Percentiles rank a stretch among this genome's conserved stretches.
Evolutionary conservation across 768 basidiomycete genomes (phyloP).

Genomic region (Lyophyllum semitale): DNA sequence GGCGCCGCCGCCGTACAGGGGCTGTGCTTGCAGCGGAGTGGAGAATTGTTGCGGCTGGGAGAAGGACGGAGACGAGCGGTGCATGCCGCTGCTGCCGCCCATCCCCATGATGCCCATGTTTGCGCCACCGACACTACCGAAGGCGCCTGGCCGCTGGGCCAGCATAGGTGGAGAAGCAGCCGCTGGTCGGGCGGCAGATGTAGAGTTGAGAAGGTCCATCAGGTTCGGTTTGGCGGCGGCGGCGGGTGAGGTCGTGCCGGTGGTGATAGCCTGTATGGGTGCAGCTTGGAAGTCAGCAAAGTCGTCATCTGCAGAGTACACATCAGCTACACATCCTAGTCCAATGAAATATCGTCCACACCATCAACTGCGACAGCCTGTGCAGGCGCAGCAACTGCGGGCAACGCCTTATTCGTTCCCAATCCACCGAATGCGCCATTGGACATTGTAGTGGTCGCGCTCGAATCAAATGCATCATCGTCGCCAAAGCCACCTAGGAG

Average conservation of each 20-base stretch:
- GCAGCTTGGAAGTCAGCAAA: constrained; percentile 86
- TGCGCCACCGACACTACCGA: constrained; percentile 21
- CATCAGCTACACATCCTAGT: not conserved
- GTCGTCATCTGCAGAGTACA: constrained; percentile 62
- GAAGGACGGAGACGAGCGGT: constrained; percentile 40
- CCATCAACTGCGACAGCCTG: constrained; percentile 45
- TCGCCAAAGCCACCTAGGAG: constrained; percentile 79
- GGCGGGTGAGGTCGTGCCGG: constrained; percentile 39
- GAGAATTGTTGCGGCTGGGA: constrained; percentile 24
- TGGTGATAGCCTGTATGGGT: constrained; percentile 40
- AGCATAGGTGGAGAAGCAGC: constrained; percentile 26
- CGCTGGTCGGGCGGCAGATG: constrained; percentile 29
- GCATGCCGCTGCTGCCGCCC: constrained; percentile 21
- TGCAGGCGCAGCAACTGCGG: constrained; percentile 40
- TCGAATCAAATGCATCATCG: constrained; percentile 53
- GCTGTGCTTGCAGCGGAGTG: constrained; percentile 25
- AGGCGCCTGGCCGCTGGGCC: constrained; percentile 27
- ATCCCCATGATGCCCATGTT: constrained; percentile 21
- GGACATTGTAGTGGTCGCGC: constrained; percentile 30
- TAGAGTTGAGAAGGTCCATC: constrained; percentile 49
- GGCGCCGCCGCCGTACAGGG: constrained; percentile 31
- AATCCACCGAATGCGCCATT: constrained; percentile 24
- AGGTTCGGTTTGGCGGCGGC: constrained; percentile 41
- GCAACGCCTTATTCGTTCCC: constrained; percentile 56
- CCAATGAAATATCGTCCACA: constrained; percentile 24